These are phyloP conservation scores for Fusarium cyanostomum DNA, from an alignment of 2,329 filamentous ascomycete species.

Conservation along the genomic window DNA sequence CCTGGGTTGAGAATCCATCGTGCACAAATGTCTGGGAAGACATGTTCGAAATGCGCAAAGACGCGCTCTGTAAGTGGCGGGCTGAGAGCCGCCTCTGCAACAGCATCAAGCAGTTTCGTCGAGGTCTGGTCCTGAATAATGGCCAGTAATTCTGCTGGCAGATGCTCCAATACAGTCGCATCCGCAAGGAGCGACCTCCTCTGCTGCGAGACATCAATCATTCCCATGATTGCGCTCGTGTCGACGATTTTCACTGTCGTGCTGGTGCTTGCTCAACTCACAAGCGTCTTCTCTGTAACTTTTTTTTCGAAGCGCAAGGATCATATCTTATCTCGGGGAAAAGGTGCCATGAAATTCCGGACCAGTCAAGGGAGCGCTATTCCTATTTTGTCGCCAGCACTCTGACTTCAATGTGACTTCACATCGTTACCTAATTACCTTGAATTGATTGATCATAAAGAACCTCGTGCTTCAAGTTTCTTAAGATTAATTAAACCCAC, in stretches of 20 bases:
- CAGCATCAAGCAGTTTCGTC: constrained; percentile 74
- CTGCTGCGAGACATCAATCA: constrained; percentile 64
- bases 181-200: constrained; percentile 66
- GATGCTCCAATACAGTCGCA: constrained; percentile 61
- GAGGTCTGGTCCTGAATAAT: constrained; percentile 71
- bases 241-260: constrained; percentile 41
- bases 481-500: background rate
- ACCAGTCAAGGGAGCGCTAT: constrained; percentile 44
- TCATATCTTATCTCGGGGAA: constrained; percentile 44
- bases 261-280: constrained; percentile 40
- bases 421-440: too few species aligned
- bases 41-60: constrained; percentile 76
- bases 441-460: background rate
- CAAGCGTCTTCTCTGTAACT: constrained; percentile 47
- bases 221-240: constrained; percentile 59
- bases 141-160: constrained; percentile 76
- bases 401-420: background rate
- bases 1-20: constrained; percentile 72
- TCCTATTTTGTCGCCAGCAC: constrained; percentile 13
- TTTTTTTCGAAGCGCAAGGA: constrained; percentile 45
- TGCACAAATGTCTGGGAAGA: constrained; percentile 85
- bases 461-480: too few species aligned
- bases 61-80: constrained; percentile 76
- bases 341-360: constrained; percentile 50
- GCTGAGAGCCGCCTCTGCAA: constrained; percentile 75